Percentiles rank a stretch among this genome's conserved stretches.
Conservation (phyloP, 208 protist genomes). For the Vickermania ingenoplastis region DNA sequence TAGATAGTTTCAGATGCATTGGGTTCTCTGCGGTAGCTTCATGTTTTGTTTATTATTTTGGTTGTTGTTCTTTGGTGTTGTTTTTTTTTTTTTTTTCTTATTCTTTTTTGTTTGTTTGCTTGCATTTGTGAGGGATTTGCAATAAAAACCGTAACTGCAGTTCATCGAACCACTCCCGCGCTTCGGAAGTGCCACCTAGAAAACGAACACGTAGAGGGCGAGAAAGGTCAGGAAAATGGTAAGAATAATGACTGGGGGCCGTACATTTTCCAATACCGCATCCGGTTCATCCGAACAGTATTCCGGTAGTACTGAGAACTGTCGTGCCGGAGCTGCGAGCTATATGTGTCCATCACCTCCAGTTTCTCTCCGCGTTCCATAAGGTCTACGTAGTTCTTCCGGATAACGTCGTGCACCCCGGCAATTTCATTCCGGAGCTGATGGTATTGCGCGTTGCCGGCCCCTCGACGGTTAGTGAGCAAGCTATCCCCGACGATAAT, state of each 20-base stretch:
- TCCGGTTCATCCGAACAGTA: conserved; percentile 84
- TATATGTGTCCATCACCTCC: conserved; percentile 86
- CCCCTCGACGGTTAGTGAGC: conserved; percentile 30
- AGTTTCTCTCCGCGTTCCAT: conserved; percentile 84
- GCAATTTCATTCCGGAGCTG: conserved; percentile 71
- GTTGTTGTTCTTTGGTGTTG: no score
- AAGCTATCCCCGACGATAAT: conserved; percentile 24
- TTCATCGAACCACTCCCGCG: no score
- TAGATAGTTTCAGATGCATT: no score
- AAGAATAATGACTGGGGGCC: conserved; percentile 65
- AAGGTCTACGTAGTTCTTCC: conserved; percentile 84
- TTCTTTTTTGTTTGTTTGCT: no score
- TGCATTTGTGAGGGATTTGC: no score
- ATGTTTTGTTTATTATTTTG: no score
- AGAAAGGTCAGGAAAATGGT: conserved; percentile 64
- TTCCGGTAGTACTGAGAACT: conserved; percentile 79
- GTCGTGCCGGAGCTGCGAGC: conserved; percentile 66
- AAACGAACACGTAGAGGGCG: conserved; percentile 71
- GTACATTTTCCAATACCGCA: conserved; percentile 78
- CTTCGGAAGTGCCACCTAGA: no score
- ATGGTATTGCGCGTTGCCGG: conserved; percentile 72
- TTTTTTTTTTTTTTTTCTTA: no score
- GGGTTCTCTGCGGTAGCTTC: no score
- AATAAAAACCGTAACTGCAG: no score
- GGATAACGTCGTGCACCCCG: conserved; percentile 88